These are phyloP conservation scores for Globisporangium paroecandrum DNA, from an alignment of 352 stramenopile species.

Conservation along the genomic window DNA sequence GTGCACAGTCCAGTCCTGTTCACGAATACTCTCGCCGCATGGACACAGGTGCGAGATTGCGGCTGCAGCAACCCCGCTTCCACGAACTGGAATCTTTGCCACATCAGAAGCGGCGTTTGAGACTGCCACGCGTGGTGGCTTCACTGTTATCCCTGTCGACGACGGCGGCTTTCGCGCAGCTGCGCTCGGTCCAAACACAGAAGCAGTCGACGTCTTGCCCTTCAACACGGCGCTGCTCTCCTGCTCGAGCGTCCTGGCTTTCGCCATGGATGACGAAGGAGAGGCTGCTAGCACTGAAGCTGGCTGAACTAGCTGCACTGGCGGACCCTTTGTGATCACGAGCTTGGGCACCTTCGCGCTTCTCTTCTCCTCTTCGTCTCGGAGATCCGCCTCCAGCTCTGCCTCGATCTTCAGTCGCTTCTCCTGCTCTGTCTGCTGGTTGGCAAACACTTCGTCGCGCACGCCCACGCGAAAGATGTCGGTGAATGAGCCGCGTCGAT, in stretches of 20 bases:
- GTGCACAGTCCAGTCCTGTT: slow-evolving; percentile 31
- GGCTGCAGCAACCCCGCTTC: not conserved
- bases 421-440: slow-evolving; percentile 10
- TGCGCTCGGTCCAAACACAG: slow-evolving; percentile 22
- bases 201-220: slow-evolving; percentile 13
- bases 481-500: slow-evolving; percentile 28
- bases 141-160: not conserved
- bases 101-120: not conserved
- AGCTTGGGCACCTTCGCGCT: slow-evolving; percentile 32
- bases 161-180: slow-evolving; percentile 11
- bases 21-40: slow-evolving; percentile 35
- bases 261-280: not conserved
- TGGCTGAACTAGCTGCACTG: slow-evolving; percentile 24
- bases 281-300: not conserved
- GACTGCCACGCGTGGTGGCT: not conserved
- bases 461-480: slow-evolving; percentile 26
- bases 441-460: slow-evolving; percentile 20
- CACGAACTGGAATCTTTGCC: not conserved
- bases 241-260: slow-evolving; percentile 15
- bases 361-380: slow-evolving; percentile 2
- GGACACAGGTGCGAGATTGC: slow-evolving; percentile 27
- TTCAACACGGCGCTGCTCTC: slow-evolving; percentile 29
- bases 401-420: slow-evolving; percentile 20
- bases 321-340: slow-evolving; percentile 43
- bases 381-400: slow-evolving; percentile 19